Conservation (phyloP, 106 monocot species). For the Apostasia ramifera region DNA sequence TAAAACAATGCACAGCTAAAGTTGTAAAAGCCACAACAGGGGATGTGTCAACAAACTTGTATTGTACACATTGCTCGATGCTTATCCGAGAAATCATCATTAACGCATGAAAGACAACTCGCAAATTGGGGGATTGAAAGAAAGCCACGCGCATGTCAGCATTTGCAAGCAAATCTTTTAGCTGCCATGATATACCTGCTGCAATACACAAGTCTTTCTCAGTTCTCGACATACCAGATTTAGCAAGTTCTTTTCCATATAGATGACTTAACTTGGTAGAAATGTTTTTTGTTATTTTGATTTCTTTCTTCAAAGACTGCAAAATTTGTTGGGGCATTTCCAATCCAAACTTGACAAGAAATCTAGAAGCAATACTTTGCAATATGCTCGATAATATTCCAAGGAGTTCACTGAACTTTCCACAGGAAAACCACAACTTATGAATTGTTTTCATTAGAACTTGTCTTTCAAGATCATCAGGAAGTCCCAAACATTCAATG, state of each 20-base stretch:
- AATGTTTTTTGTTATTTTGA: conserved; percentile 25
- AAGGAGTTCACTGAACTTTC: conserved; percentile 54
- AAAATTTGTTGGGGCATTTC: conserved; percentile 17
- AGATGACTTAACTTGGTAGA: conserved; percentile 11
- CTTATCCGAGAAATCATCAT: conserved; percentile 40
- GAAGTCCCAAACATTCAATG: conserved; percentile 28
- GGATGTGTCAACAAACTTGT: conserved; percentile 40
- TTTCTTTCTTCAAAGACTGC: conserved; percentile 37
- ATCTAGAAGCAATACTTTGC: conserved; percentile 31
- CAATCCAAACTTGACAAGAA: conserved; percentile 16
- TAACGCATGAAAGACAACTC: conserved; percentile 38
- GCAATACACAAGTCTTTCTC: conserved; percentile 40
- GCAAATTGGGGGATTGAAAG: conserved; percentile 41
- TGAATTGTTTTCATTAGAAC: conserved; percentile 40
- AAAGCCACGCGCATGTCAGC: conserved; percentile 30
- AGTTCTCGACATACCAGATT: conserved; percentile 10
- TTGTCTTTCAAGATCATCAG: conserved; percentile 53
- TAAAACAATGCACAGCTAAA: conserved; percentile 32
- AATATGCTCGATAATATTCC: conserved; percentile 40
- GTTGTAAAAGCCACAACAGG: conserved; percentile 49
- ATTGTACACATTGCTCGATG: conserved; percentile 38
- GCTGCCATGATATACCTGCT: conserved; percentile 71
- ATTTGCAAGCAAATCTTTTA: conserved; percentile 53
- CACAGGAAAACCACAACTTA: conserved; percentile 53
- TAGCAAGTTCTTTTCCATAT: conserved; percentile 12